Evolutionary conservation across 345 rosid species (phyloP).

Genomic region (Brassica rapa): DNA sequence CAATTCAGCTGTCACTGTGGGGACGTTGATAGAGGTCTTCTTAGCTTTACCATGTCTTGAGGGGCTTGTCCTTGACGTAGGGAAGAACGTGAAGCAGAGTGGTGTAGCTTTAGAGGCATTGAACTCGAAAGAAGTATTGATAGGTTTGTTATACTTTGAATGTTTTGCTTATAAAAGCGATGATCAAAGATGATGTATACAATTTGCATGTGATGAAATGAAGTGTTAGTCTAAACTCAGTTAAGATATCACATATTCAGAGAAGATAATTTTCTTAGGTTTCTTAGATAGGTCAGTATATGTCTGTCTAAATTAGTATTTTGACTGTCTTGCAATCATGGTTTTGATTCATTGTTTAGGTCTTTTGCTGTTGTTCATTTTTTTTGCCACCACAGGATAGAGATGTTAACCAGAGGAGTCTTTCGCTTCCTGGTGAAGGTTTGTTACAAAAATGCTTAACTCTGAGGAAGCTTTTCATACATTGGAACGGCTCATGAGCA

Average conservation of each 20-base stretch:
- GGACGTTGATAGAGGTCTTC: conserved; percentile 52
- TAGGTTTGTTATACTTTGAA: conserved; percentile 27
- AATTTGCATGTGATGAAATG: conserved; percentile 8
- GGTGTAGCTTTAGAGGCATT: conserved; percentile 59
- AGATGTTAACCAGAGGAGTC: conserved; percentile 82
- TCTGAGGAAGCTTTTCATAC: conserved; percentile 86
- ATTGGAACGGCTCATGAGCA: conserved; percentile 90
- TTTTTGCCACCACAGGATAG: conserved; percentile 95
- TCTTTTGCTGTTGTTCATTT: neutral
- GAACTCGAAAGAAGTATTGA: conserved; percentile 54
- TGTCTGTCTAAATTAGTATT: too few relatives aligned
- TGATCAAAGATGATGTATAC: conserved; percentile 40
- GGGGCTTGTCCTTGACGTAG: conserved; percentile 67
- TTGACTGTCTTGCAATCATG: conserved; percentile 31
- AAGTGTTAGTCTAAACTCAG: neutral
- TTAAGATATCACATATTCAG: neutral
- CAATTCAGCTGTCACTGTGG: conserved; percentile 49
- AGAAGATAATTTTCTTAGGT: too few relatives aligned
- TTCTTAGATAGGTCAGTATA: too few relatives aligned
- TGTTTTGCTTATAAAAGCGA: too few relatives aligned
- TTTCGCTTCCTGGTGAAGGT: conserved; percentile 74
- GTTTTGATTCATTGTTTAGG: conserved; percentile 50
- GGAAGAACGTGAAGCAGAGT: conserved; percentile 67
- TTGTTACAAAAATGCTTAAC: conserved; percentile 58
- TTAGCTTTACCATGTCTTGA: conserved; percentile 54